Evolutionary conservation across 495 filamentous ascomycete genomes (phyloP).

Genomic region (Cairneyella variabilis): DNA sequence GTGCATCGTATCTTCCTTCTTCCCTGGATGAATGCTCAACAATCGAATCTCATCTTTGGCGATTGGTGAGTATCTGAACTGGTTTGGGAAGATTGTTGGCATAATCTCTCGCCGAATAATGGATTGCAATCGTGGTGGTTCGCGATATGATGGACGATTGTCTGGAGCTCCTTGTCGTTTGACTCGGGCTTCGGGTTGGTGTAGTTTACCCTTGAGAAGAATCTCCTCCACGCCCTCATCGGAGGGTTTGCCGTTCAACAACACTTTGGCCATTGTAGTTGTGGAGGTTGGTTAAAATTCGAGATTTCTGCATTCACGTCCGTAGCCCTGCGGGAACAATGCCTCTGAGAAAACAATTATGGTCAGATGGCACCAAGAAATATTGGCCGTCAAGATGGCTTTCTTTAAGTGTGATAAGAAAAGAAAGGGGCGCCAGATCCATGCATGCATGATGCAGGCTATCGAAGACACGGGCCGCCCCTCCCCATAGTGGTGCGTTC

Average conservation of each 20-base stretch:
- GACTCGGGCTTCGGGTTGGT: background rate
- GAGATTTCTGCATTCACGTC: too few relatives aligned
- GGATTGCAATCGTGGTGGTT: background rate
- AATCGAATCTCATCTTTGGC: background rate
- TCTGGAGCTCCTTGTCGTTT: background rate
- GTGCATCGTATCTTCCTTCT: background rate
- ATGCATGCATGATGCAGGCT: too few relatives aligned
- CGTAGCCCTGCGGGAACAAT: too few relatives aligned
- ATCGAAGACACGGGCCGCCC: too few relatives aligned
- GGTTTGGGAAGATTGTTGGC: background rate
- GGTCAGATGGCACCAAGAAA: too few relatives aligned
- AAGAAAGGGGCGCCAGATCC: too few relatives aligned
- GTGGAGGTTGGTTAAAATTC: background rate
- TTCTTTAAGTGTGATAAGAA: too few relatives aligned
- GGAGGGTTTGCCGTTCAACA: too few relatives aligned
- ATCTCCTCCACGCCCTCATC: background rate
- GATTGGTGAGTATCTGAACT: background rate
- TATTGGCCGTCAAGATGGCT: too few relatives aligned
- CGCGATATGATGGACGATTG: background rate
- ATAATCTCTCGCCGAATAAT: background rate
- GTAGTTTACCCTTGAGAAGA: background rate
- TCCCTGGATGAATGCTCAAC: background rate
- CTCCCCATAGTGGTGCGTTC: too few relatives aligned
- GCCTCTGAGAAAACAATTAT: too few relatives aligned
- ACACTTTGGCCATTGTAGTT: too few relatives aligned